Base-by-base conservation (phyloP, 306 rosid genomes). In the Macrotyloma uniflorum region DNA sequence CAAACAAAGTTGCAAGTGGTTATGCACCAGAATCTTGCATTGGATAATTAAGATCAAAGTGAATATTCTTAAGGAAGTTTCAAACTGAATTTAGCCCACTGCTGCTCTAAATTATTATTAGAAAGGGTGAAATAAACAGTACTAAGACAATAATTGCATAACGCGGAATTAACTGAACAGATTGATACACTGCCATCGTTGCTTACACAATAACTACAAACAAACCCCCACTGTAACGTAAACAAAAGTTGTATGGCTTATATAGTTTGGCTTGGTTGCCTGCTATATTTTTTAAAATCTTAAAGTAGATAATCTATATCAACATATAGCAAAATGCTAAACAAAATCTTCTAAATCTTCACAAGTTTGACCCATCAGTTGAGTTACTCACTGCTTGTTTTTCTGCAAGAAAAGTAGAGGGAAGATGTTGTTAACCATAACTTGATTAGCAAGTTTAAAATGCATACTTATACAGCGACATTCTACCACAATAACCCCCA, bases 331-430 rank as follows among this genome's bases (percentile, higher is more conserved):
- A 68, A 83, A 58, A 23, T 50, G 67, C 71, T 42, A 19, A 36
- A 81, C 64, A 19, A 68, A 67, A 50, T 40, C 80, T 85, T 78
- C 86, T 33, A 47, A 59, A 32, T 85, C 86, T 84, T 58, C 83
- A 70, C 68, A 70, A 58, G 82, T 79, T 78, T 67, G 77, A 49
- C 14, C 33, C 33, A 8, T 63, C 83, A 51, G 75, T 65, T 42
- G 73, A 68, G 74, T 64, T 43, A 67, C 57, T 53, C 66, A 16
- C 2, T 26, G 26, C 74, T 49, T 53, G 77, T 66, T 58, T 79
- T 85, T 73, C 95, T 86, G 93, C 88, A 82, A 70, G 73, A 72
- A 55, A 80, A 50, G 68, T 82, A 81, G 43, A 65, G 58, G 47
- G 23, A n/a, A 50, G 70, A 28, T 38, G 54, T 82, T 12, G n/a